A percentile compares a stretch with the other conserved stretches of the same genome.
Conservation (phyloP, 2,329 filamentous ascomycete genomes). For the Nannizziopsis arthrosporioides region DNA sequence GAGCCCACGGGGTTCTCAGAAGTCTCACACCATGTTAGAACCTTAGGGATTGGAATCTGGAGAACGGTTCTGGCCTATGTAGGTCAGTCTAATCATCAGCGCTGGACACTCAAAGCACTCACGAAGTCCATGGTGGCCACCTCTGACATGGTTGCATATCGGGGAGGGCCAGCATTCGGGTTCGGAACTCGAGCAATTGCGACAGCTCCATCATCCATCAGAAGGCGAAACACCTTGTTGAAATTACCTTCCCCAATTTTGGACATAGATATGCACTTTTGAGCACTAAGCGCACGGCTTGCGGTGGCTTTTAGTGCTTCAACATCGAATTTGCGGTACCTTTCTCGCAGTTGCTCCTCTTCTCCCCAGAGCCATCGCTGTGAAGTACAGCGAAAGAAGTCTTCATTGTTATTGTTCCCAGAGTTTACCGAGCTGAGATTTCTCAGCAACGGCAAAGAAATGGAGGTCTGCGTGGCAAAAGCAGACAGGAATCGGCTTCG, state of each 20-base stretch:
- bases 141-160: conserved; percentile 14
- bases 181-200: conserved; percentile 17
- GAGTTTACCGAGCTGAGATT: no score
- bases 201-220: conserved; percentile 18
- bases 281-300: no score
- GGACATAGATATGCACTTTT: conserved; percentile 26
- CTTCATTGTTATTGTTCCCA: no score
- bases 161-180: conserved; percentile 11
- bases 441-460: no score
- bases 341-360: no score
- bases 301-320: no score
- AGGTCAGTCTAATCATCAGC: not conserved
- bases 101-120: not conserved
- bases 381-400: no score
- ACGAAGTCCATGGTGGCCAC: conserved; percentile 16
- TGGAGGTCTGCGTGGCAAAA: no score
- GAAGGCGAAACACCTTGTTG: conserved; percentile 28
- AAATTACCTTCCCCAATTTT: conserved; percentile 31
- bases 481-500: no score
- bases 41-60: conserved; percentile 13
- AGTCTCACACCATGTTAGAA: conserved; percentile 11
- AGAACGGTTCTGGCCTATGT: conserved; percentile 16
- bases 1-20: conserved; percentile 20
- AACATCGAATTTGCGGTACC: no score
- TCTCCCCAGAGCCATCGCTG: no score